These are phyloP conservation scores for Jasminum sambac DNA, from an alignment of 257 asterid genomes.

Conservation along the genomic window DNA sequence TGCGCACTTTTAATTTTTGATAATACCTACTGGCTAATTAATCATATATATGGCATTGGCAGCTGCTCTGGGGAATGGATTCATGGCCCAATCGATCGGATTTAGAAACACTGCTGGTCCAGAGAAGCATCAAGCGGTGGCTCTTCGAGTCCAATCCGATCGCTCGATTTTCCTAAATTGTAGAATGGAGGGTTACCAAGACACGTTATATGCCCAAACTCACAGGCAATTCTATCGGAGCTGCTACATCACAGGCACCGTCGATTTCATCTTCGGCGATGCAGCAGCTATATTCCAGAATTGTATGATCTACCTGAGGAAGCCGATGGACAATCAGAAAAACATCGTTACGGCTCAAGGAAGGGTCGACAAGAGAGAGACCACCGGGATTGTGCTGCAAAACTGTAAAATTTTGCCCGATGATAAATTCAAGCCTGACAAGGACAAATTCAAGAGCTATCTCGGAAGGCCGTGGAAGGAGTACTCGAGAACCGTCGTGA, in stretches of 20 bases:
- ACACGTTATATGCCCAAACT: constrained; percentile 58
- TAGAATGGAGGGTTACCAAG: constrained; percentile 79
- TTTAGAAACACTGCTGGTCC: constrained; percentile 91
- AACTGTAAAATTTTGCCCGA: constrained; percentile 60
- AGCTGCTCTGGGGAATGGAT: constrained; percentile 76
- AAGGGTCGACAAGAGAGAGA: constrained; percentile 53
- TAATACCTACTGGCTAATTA: no score
- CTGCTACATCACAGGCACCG: constrained; percentile 71
- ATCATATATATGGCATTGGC: constrained; percentile 2
- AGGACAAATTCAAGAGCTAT: constrained; percentile 55
- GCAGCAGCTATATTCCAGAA: constrained; percentile 74
- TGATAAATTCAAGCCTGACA: constrained; percentile 45
- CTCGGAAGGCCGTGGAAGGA: constrained; percentile 84
- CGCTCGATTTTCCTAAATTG: constrained; percentile 66
- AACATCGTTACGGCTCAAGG: constrained; percentile 74
- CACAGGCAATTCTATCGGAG: constrained; percentile 79
- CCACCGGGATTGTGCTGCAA: constrained; percentile 72
- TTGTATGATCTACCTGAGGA: constrained; percentile 63
- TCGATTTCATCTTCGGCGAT: constrained; percentile 79
- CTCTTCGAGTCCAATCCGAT: constrained; percentile 76
- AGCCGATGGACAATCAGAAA: constrained; percentile 58
- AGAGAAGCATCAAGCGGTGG: constrained; percentile 89
- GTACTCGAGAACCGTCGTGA: constrained; percentile 61
- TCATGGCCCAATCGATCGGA: constrained; percentile 74
- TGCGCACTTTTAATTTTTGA: no score